Evolutionary conservation across 2,329 filamentous ascomycete genomes (phyloP).

Genomic region (Myrmaecium sp.): DNA sequence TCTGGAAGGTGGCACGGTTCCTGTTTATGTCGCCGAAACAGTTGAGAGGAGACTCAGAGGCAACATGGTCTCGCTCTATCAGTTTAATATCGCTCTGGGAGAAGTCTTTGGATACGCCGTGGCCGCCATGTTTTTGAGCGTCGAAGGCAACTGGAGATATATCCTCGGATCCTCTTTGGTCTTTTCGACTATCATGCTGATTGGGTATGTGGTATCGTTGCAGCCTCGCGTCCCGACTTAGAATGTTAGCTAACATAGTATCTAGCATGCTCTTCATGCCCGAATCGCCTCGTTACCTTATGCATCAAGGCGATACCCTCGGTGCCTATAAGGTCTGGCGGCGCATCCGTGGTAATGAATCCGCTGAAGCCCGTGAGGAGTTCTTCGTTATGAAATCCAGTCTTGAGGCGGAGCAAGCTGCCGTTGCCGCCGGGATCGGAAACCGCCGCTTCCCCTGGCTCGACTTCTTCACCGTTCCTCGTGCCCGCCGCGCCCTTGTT

Average conservation of each 20-base stretch:
- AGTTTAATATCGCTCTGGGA: constrained; percentile 59
- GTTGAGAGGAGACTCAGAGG: constrained; percentile 50
- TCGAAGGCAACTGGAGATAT: constrained; percentile 54
- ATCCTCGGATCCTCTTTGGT: constrained; percentile 57
- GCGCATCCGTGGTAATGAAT: constrained; percentile 45
- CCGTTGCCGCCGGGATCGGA: constrained; percentile 31
- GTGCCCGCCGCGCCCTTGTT: constrained; percentile 17
- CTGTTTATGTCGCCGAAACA: constrained; percentile 58
- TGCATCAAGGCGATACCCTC: constrained; percentile 46
- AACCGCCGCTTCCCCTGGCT: constrained; percentile 49
- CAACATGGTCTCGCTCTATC: constrained; percentile 57
- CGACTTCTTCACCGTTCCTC: constrained; percentile 46
- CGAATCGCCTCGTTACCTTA: constrained; percentile 50
- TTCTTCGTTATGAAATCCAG: constrained; percentile 56
- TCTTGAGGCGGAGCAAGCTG: constrained; percentile 37
- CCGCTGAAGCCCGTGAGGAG: constrained; percentile 44
- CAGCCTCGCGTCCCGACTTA: no score
- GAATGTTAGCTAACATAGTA: constrained; percentile 3
- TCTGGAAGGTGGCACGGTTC: constrained; percentile 57
- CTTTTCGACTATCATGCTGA: constrained; percentile 46
- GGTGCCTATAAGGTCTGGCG: constrained; percentile 56
- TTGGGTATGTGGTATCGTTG: constrained; percentile 14
- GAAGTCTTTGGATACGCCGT: constrained; percentile 59
- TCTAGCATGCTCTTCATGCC: constrained; percentile 58
- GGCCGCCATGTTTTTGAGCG: constrained; percentile 54